Evolutionary conservation across 2,329 filamentous ascomycete species (phyloP).

Genomic region (Fusarium keratoplasticum): DNA sequence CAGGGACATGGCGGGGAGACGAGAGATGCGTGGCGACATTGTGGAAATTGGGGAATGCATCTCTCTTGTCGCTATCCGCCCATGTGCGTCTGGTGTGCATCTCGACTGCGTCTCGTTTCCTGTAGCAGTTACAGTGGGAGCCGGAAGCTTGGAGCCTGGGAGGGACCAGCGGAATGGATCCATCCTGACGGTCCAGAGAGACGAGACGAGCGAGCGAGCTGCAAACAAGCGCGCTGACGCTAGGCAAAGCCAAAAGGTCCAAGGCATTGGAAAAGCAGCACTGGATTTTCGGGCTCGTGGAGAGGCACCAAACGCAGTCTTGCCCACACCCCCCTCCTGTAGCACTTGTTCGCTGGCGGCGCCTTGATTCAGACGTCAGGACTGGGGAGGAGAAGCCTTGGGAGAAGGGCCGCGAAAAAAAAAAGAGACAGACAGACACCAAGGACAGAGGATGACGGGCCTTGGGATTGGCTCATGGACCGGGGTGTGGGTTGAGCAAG

Average conservation of each 20-base stretch:
- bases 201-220: conserved; percentile 11
- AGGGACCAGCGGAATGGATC: neutral
- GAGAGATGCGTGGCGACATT: conserved; percentile 9
- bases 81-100: conserved; percentile 34
- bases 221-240: conserved; percentile 49
- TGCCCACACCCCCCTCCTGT: conserved; percentile 40
- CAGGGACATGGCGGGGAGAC: conserved; percentile 15
- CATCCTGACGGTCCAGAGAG: conserved; percentile 21
- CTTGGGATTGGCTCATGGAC: conserved; percentile 33
- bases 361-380: conserved; percentile 28
- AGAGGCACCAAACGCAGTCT: conserved; percentile 30
- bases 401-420: conserved; percentile 26
- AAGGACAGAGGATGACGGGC: conserved; percentile 15
- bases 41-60: conserved; percentile 25
- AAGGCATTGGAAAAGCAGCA: conserved; percentile 48
- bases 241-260: conserved; percentile 42
- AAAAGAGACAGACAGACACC: conserved; percentile 34
- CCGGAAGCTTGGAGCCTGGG: conserved; percentile 19
- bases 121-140: conserved; percentile 12
- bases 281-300: conserved; percentile 42
- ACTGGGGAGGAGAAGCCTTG: neutral
- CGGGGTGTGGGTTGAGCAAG: conserved; percentile 36
- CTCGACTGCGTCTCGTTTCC: conserved; percentile 22
- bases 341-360: conserved; percentile 37
- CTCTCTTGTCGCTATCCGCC: conserved; percentile 31